Evolutionary conservation across 2,329 filamentous ascomycete genomes (phyloP).

Genomic region (Microdochium nivale): DNA sequence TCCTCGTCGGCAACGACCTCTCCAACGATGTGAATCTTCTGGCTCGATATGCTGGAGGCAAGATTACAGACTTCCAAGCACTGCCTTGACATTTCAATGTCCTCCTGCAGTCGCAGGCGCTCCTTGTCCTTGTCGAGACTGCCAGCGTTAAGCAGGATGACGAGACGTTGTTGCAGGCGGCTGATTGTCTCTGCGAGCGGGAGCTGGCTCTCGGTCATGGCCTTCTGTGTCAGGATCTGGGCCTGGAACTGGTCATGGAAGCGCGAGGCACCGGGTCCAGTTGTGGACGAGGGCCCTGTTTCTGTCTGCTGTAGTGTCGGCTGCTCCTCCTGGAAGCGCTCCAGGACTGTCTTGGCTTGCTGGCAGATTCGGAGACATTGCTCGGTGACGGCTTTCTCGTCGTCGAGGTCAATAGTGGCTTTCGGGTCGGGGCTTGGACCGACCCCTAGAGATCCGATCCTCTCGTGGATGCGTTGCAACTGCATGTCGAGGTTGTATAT

Average conservation of each 20-base stretch:
- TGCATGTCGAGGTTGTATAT: conserved; percentile 22
- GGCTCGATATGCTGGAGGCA: conserved; percentile 17
- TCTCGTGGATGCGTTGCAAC: conserved; percentile 25
- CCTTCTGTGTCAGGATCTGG: conserved; percentile 19
- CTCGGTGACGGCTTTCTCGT: conserved; percentile 25
- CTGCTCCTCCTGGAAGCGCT: conserved; percentile 20
- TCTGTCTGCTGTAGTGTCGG: conserved; percentile 10
- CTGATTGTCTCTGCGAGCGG: conserved; percentile 20
- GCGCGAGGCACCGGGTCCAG: too few relatives aligned
- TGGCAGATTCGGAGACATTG: conserved; percentile 30
- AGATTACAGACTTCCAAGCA: conserved; percentile 28
- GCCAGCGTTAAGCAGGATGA: conserved; percentile 12
- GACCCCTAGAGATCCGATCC: conserved; percentile 13
- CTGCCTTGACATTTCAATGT: conserved; percentile 23
- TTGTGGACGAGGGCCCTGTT: neutral
- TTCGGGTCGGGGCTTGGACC: conserved; percentile 10
- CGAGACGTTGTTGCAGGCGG: conserved; percentile 22
- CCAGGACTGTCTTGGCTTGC: conserved; percentile 23
- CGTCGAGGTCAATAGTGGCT: conserved; percentile 19
- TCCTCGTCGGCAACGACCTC: conserved; percentile 26
- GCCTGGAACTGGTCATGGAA: conserved; percentile 17
- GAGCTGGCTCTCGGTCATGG: conserved; percentile 20
- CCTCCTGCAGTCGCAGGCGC: conserved; percentile 18
- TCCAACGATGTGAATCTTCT: conserved; percentile 24
- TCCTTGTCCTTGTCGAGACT: conserved; percentile 11